Percentiles rank a stretch among this genome's conserved stretches.
These are phyloP conservation scores for Pistacia integerrima DNA, from an alignment of 345 rosid species.

Conservation along the genomic window DNA sequence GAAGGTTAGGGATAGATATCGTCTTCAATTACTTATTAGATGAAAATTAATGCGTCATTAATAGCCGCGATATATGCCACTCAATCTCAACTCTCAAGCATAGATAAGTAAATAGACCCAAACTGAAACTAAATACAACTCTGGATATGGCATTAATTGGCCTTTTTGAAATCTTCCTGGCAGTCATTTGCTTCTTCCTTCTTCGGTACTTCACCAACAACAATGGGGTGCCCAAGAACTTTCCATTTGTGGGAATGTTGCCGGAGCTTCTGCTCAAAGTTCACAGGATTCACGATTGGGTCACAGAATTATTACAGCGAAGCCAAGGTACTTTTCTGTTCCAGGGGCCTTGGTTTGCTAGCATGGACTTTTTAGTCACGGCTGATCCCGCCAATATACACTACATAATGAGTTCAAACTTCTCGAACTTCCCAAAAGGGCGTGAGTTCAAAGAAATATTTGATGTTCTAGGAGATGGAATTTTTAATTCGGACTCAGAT, in stretches of 20 bases:
- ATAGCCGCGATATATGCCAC: too few species aligned
- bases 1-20: too few species aligned
- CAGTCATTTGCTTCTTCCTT: not conserved
- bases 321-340: constrained; percentile 3
- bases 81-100: too few species aligned
- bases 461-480: constrained; percentile 45
- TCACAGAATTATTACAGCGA: not conserved
- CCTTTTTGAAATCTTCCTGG: not conserved
- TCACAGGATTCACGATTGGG: not conserved
- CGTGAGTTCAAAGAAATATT: constrained; percentile 35
- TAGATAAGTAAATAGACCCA: too few species aligned
- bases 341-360: constrained; percentile 26
- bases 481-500: constrained; percentile 39
- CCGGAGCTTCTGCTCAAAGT: not conserved
- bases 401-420: constrained; percentile 37
- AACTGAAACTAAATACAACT: not conserved
- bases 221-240: constrained; percentile 7
- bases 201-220: not conserved
- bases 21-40: too few species aligned
- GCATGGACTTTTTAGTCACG: constrained; percentile 32
- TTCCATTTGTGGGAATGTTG: not conserved
- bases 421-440: constrained; percentile 35
- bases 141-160: not conserved
- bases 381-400: constrained; percentile 39
- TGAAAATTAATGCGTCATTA: too few species aligned